Evolutionary conservation across 2,329 filamentous ascomycete species (phyloP).

Genomic region (Beauveria australis): DNA sequence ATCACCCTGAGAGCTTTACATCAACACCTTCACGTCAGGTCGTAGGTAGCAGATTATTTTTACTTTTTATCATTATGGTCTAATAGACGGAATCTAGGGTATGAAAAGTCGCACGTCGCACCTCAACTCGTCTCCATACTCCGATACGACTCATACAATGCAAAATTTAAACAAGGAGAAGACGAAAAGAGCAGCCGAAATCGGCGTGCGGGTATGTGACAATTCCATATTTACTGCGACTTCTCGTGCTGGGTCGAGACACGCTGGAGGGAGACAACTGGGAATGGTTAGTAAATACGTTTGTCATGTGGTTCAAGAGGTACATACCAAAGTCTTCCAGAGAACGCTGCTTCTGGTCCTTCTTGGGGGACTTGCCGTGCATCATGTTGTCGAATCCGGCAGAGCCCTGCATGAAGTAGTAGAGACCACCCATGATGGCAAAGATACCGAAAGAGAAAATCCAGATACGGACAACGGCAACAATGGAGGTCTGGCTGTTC

Average conservation of each 20-base stretch:
- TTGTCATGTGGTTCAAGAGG: constrained; percentile 1
- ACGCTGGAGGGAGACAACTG: constrained; percentile 81
- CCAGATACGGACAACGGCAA: constrained; percentile 82
- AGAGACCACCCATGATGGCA: constrained; percentile 66
- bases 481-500: constrained; percentile 59
- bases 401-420: constrained; percentile 74
- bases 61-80: constrained; percentile 38
- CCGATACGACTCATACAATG: constrained; percentile 29
- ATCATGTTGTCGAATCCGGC: constrained; percentile 83
- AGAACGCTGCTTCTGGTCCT: constrained; percentile 72
- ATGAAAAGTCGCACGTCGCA: constrained; percentile 26
- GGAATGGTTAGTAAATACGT: constrained; percentile 39
- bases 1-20: too few relatives aligned
- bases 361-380: constrained; percentile 81
- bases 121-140: constrained; percentile 26
- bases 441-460: constrained; percentile 87
- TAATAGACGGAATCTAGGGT: constrained; percentile 29
- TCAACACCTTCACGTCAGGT: not conserved
- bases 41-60: constrained; percentile 18
- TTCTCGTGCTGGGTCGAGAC: constrained; percentile 90
- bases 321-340: constrained; percentile 82
- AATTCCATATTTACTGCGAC: constrained; percentile 50
- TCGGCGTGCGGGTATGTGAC: constrained; percentile 30
- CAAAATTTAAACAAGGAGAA: constrained; percentile 33
- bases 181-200: constrained; percentile 28